Evolutionary conservation across 305 asterid genomes (phyloP).

Genomic region (Plantago rigida): DNA sequence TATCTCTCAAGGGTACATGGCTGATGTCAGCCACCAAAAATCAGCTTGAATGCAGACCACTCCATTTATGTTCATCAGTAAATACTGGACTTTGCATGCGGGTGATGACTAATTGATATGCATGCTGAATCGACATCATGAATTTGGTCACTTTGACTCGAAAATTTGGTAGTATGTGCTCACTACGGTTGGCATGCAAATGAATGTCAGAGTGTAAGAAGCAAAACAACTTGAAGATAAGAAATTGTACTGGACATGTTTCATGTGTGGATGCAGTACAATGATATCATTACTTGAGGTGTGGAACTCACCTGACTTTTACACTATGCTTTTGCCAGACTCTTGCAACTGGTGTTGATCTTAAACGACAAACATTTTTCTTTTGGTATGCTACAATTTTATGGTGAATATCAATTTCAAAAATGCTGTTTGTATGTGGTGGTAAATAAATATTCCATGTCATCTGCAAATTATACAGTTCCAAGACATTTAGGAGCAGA

Average conservation of each 20-base stretch:
- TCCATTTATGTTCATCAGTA: too few species aligned
- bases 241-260: constrained; percentile 3
- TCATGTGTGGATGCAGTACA: constrained; percentile 8
- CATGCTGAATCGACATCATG: too few species aligned
- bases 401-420: neutral
- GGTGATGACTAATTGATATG: too few species aligned
- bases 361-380: constrained; percentile 75
- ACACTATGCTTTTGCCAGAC: constrained; percentile 37
- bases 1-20: too few species aligned
- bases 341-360: constrained; percentile 84
- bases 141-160: too few species aligned
- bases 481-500: constrained; percentile 55
- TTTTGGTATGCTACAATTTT: constrained; percentile 46
- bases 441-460: constrained; percentile 23
- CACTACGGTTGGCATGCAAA: neutral
- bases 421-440: constrained; percentile 13
- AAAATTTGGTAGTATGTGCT: neutral
- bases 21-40: too few species aligned
- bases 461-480: constrained; percentile 44
- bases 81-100: neutral
- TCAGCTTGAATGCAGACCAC: too few species aligned
- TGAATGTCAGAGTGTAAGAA: too few species aligned
- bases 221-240: neutral
- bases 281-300: constrained; percentile 9
- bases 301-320: constrained; percentile 18